Percentiles rank a stretch among this genome's conserved stretches.
These are phyloP conservation scores for Euphorbia schlechtendalii DNA, from an alignment of 441 rosid species.

Conservation along the genomic window DNA sequence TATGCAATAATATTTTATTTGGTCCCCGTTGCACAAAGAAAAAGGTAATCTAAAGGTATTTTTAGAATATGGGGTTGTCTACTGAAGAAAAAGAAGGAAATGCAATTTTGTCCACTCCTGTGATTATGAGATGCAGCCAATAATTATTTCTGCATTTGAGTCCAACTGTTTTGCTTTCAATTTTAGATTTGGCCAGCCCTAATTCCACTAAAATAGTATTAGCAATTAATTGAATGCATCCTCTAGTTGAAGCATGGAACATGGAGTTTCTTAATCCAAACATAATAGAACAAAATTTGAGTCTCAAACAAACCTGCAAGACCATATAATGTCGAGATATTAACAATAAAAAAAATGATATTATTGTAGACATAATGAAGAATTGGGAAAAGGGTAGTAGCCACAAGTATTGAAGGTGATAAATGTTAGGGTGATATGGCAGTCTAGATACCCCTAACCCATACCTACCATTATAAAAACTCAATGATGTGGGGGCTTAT, in stretches of 20 bases:
- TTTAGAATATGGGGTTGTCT: too few species aligned
- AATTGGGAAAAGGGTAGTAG: neutral
- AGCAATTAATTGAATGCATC: too few species aligned
- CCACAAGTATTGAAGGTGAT: slow-evolving; percentile 9
- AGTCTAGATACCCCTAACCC: slow-evolving; percentile 32
- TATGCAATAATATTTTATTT: too few species aligned
- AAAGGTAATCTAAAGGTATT: too few species aligned
- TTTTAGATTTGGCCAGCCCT: neutral
- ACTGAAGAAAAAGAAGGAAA: neutral
- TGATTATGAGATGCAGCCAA: neutral
- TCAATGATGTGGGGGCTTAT: slow-evolving; percentile 27
- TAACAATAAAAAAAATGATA: neutral
- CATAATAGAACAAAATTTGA: neutral
- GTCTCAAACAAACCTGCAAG: neutral
- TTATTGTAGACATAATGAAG: neutral
- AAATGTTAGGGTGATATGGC: slow-evolving; percentile 3
- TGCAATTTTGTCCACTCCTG: neutral
- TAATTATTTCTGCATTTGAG: neutral
- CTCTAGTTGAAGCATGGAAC: neutral
- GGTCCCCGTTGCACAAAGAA: too few species aligned
- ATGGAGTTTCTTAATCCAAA: neutral
- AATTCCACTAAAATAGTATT: too few species aligned
- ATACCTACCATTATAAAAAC: slow-evolving; percentile 26
- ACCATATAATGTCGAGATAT: neutral
- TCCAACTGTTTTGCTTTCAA: neutral